These are phyloP conservation scores for Martensiomyces pterosporus DNA, from an alignment of 192 early-diverging fungal species.

Conservation along the genomic window DNA sequence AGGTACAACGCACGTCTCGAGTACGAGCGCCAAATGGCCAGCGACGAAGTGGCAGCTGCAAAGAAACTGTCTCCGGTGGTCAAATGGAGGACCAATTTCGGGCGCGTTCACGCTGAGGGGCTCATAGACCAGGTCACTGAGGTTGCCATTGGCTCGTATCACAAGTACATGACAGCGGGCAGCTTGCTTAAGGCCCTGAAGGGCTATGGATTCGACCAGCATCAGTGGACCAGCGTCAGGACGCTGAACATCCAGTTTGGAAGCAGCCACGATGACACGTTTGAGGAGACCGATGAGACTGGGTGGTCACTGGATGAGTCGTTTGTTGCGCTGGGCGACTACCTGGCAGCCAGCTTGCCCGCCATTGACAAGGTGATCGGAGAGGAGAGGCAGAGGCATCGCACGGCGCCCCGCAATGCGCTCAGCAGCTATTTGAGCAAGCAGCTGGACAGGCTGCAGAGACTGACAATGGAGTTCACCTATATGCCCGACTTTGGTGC, in stretches of 20 bases:
- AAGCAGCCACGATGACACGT: not conserved
- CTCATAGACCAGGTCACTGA: constrained; percentile 3
- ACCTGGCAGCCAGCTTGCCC: constrained; percentile 9
- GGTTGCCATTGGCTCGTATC: constrained; percentile 14
- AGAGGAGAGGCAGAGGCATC: constrained; percentile 25
- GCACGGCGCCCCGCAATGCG: constrained; percentile 24
- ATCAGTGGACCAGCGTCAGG: constrained; percentile 10
- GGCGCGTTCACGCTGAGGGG: not conserved
- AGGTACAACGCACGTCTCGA: constrained; percentile 23
- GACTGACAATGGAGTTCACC: constrained; percentile 18
- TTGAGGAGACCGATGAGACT: not conserved
- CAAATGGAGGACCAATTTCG: constrained; percentile 26
- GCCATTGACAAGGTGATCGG: constrained; percentile 16
- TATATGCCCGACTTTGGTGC: constrained; percentile 38
- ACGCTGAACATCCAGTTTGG: constrained; percentile 11
- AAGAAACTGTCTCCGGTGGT: constrained; percentile 16
- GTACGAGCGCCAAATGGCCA: constrained; percentile 8
- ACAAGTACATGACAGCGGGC: constrained; percentile 25
- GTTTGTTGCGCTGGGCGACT: constrained; percentile 14
- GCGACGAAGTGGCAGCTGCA: constrained; percentile 14
- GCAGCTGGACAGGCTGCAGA: constrained; percentile 9
- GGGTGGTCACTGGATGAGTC: constrained; percentile 37
- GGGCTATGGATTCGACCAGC: constrained; percentile 9
- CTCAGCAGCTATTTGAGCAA: constrained; percentile 23
- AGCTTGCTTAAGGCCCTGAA: constrained; percentile 20